Evolutionary conservation across 2,329 filamentous ascomycete species (phyloP).

Genomic region (Blastomyces emzantsi): DNA sequence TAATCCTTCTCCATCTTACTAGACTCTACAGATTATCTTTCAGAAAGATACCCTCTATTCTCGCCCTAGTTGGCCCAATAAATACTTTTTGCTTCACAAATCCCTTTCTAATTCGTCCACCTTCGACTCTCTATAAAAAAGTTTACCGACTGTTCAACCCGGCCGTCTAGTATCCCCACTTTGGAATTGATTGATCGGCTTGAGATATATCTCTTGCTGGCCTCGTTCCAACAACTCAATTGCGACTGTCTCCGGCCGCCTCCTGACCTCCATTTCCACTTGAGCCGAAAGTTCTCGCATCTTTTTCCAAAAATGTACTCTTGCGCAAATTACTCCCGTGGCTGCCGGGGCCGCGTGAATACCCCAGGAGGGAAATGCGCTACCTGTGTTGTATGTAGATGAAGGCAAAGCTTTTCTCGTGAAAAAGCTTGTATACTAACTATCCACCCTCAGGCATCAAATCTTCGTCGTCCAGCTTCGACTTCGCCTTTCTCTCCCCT

Average conservation of each 20-base stretch:
- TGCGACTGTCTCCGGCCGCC: not conserved
- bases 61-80: conserved; percentile 1
- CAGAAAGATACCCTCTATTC: not conserved
- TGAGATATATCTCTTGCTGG: not conserved
- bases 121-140: not conserved
- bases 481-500: conserved; percentile 31
- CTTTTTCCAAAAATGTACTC: conserved; percentile 33
- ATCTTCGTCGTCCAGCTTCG: conserved; percentile 32
- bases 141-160: no score
- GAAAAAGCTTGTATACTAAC: conserved; percentile 12
- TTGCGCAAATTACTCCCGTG: conserved; percentile 40
- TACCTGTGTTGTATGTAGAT: conserved; percentile 37
- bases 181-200: no score
- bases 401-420: not conserved
- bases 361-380: conserved; percentile 35
- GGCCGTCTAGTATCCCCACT: no score
- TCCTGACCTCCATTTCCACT: not conserved
- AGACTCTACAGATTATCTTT: conserved; percentile 1
- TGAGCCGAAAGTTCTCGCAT: not conserved
- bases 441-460: conserved; percentile 24
- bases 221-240: not conserved
- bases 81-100: not conserved
- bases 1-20: conserved; percentile 1
- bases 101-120: not conserved
- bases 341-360: conserved; percentile 41